phyloP scores from a whole-genome alignment of 305 asterid species.

The Fraxinus nigra region DNA sequence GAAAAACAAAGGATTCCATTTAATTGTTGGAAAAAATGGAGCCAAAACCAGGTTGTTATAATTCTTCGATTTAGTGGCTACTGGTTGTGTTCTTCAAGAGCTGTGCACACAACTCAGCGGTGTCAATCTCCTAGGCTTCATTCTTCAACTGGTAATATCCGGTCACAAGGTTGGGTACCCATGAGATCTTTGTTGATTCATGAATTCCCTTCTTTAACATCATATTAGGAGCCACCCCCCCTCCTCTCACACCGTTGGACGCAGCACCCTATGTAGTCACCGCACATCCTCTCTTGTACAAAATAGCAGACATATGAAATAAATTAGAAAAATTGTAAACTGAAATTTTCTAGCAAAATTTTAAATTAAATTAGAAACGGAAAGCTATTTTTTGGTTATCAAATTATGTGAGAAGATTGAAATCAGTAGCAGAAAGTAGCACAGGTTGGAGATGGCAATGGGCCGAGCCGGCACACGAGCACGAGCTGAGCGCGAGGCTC shows the following conservation, averaged over 20 bases:
- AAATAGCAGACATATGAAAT: neutral
- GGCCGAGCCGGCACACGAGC: conserved; percentile 24
- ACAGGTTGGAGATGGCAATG: conserved; percentile 47
- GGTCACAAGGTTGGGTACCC: conserved; percentile 58
- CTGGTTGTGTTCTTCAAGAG: conserved; percentile 23
- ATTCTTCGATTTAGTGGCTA: conserved; percentile 8
- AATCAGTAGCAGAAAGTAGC: neutral
- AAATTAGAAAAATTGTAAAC: neutral
- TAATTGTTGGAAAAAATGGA: neutral
- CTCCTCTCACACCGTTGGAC: too few relatives aligned
- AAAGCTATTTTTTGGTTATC: neutral
- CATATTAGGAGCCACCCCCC: neutral
- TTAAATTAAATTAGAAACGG: too few relatives aligned
- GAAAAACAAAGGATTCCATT: neutral
- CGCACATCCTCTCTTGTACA: too few relatives aligned
- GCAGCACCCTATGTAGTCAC: too few relatives aligned
- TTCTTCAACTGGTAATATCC: conserved; percentile 69
- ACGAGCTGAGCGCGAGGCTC: too few relatives aligned
- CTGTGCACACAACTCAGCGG: conserved; percentile 56
- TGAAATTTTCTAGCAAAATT: too few relatives aligned
- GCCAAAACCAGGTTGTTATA: neutral
- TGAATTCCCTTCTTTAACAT: conserved; percentile 39
- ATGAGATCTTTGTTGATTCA: conserved; percentile 45
- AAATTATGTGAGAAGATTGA: neutral
- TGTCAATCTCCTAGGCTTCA: conserved; percentile 46